Evolutionary conservation across 1,284 basidiomycete species (phyloP).

Genomic region (Ceratobasidium sp.): DNA sequence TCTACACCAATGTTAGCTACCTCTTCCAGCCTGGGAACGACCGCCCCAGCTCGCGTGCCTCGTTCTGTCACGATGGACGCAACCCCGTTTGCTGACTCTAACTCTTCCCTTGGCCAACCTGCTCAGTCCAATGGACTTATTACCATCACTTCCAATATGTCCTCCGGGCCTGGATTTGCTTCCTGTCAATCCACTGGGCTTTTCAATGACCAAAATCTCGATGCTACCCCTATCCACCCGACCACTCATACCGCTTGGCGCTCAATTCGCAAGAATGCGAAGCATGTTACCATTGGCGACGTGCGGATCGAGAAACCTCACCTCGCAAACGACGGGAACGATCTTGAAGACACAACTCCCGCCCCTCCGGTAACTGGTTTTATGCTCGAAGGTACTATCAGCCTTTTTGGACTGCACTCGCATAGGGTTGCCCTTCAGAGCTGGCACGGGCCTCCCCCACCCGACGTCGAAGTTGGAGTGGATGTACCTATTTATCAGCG

Average conservation of each 20-base stretch:
- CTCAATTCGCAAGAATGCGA: neutral
- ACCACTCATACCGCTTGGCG: neutral
- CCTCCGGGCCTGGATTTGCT: too few relatives aligned
- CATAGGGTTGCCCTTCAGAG: neutral
- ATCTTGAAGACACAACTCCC: neutral
- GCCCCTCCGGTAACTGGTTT: neutral
- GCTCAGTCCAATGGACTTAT: too few relatives aligned
- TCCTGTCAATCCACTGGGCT: neutral
- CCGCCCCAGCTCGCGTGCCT: neutral
- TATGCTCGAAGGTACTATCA: conserved; percentile 10
- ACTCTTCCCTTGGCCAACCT: too few relatives aligned
- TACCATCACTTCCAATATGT: too few relatives aligned
- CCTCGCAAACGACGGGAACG: neutral
- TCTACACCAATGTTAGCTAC: neutral
- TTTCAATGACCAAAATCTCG: neutral
- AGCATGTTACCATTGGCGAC: neutral
- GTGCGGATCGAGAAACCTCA: neutral
- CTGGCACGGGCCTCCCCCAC: neutral
- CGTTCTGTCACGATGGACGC: too few relatives aligned
- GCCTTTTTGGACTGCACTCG: neutral
- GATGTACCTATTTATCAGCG: neutral
- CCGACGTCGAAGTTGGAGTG: neutral
- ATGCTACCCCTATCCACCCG: neutral
- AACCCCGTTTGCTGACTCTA: too few relatives aligned
- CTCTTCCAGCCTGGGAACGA: neutral